phyloP scores from a whole-genome alignment of 2,329 filamentous ascomycete genomes.

The Periconia macrospinosa region DNA sequence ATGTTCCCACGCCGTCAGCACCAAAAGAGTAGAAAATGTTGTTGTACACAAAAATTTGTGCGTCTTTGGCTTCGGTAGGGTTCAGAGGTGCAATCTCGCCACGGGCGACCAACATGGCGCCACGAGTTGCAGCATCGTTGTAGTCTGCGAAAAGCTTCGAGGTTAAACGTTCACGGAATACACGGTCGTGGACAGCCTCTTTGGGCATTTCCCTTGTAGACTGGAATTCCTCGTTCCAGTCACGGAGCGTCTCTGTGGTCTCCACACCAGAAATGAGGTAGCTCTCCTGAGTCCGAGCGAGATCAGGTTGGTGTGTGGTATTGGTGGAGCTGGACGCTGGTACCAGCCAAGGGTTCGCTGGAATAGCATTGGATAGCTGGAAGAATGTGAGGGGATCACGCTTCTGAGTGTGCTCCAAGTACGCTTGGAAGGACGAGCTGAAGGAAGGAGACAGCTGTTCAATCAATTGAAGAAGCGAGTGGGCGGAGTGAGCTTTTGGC shows the following conservation, averaged over 20 bases:
- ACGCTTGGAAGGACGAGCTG: constrained; percentile 69
- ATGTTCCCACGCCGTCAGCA: constrained; percentile 95
- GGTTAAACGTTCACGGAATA: constrained; percentile 90
- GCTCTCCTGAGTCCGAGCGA: constrained; percentile 88
- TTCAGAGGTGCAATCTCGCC: constrained; percentile 93
- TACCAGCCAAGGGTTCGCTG: constrained; percentile 89
- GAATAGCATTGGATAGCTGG: constrained; percentile 93
- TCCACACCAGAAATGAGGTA: constrained; percentile 89
- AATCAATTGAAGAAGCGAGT: constrained; percentile 84
- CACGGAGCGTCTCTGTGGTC: constrained; percentile 88
- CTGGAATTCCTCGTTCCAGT: constrained; percentile 99
- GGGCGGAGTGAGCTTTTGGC: constrained; percentile 76
- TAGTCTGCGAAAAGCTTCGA: constrained; percentile 98
- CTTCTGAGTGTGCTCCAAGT: constrained; percentile 82
- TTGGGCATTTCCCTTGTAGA: constrained; percentile 92
- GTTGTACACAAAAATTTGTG: constrained; percentile 99
- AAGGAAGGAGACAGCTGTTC: constrained; percentile 83
- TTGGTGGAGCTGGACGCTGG: constrained; percentile 66
- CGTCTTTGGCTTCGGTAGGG: constrained; percentile 87
- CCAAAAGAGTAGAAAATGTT: constrained; percentile 99
- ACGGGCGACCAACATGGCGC: constrained; percentile 86
- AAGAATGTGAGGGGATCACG: constrained; percentile 90
- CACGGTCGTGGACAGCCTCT: constrained; percentile 90
- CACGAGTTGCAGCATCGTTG: constrained; percentile 89
- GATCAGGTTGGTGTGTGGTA: constrained; percentile 76